Percentiles rank a stretch among this genome's conserved stretches.
phyloP scores from a whole-genome alignment of 179 eudicot species.

The Silene noctiflora region DNA sequence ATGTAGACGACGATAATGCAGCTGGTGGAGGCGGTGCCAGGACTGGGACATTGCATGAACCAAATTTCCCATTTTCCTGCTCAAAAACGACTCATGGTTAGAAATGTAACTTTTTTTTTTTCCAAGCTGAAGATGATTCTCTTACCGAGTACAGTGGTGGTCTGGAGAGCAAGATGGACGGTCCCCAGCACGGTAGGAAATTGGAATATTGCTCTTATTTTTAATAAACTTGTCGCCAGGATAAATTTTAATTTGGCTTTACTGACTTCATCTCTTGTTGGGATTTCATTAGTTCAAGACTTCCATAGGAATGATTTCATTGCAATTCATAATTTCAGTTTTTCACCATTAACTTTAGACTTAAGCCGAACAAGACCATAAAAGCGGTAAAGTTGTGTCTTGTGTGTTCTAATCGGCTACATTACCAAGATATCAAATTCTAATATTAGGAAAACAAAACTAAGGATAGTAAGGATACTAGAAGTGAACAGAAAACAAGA shows the following conservation, averaged over 20 bases:
- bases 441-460: not conserved
- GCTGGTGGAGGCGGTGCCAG: conserved; percentile 90
- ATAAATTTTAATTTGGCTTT: not conserved
- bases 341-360: not conserved
- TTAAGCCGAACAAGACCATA: not conserved
- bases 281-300: no score
- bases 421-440: no score
- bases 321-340: not conserved
- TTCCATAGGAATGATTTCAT: no score
- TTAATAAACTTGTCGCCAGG: not conserved
- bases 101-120: no score
- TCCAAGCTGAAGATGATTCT: not conserved
- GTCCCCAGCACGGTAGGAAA: not conserved
- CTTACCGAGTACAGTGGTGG: not conserved
- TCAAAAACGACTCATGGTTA: not conserved
- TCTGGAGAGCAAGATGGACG: not conserved
- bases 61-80: conserved; percentile 61
- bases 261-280: not conserved
- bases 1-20: conserved; percentile 27
- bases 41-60: conserved; percentile 54
- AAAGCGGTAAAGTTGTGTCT: no score
- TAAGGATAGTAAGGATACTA: no score
- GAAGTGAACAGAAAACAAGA: not conserved
- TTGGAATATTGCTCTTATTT: no score
- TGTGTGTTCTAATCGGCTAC: no score